phyloP scores from a whole-genome alignment of 179 eudicot species.

The Drosera spatulata region DNA sequence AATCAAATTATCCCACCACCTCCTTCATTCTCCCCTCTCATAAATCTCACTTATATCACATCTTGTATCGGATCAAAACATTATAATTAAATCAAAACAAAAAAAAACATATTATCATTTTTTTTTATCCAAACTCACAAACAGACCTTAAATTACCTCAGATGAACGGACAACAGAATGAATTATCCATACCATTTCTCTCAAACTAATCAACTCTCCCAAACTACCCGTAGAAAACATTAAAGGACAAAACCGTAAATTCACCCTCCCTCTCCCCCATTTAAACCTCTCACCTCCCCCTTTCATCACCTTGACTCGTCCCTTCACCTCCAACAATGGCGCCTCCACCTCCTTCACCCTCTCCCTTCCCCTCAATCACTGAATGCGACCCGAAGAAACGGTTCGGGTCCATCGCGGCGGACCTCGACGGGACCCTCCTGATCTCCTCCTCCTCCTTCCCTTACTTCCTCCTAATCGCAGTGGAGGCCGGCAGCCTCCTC shows the following conservation, averaged over 20 bases:
- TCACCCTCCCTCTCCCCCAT: conserved; percentile 7
- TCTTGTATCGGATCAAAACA: too few species aligned
- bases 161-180: too few species aligned
- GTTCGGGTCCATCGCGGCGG: conserved; percentile 70
- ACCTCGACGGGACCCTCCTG: conserved; percentile 81
- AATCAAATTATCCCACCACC: too few species aligned
- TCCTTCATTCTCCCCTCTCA: too few species aligned
- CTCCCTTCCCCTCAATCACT: conserved; percentile 40
- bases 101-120: too few species aligned
- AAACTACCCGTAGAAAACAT: neutral
- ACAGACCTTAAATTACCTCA: too few species aligned
- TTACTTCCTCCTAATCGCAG: conserved; percentile 78
- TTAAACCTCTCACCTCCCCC: conserved; percentile 4
- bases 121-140: too few species aligned
- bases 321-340: neutral
- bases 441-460: conserved; percentile 64
- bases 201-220: neutral
- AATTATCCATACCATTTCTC: too few species aligned
- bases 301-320: neutral
- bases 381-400: conserved; percentile 32
- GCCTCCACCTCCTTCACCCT: neutral
- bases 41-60: too few species aligned
- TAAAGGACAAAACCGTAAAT: conserved; percentile 3
- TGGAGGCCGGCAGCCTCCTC: conserved; percentile 81
- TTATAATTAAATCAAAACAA: too few species aligned